Evolutionary conservation across 2,329 filamentous ascomycete genomes (phyloP), one percentile per base, ranked within the genome.

Genomic region (Microcyclosporella mali): DNA sequence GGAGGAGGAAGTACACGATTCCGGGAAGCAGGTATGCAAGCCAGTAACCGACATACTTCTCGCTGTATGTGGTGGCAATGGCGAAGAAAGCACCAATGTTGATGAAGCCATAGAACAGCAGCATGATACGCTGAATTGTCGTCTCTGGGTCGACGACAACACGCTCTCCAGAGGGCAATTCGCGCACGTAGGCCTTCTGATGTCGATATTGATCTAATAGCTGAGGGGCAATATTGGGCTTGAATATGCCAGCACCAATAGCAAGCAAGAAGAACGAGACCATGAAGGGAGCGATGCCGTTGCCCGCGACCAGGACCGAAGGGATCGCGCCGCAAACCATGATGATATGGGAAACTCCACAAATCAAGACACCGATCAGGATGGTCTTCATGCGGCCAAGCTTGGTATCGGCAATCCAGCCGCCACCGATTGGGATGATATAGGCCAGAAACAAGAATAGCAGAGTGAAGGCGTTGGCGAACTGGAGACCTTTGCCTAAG

Each of bases 161-260:
- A 18, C 61, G 59, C 55, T 72, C 69, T 25, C 69, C 68, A 60
- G 47, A 64, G 52, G 67, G 47, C 16, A 56, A 48, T 10, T 62
- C 45, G 11, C 54, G 56, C 27, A 70, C 58, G 42, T 65, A 66
- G 0, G 66, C 59, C 25, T 60, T 65, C 21, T 64, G 67, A 16
- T 62, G 58, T 6, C 54, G 56, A 33, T 69, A 67, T 52, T 72
- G 70, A 47, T 73, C 70, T 8, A 69, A 66, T 16, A 73, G 64
- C 14, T 69, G 55, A 1, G 70, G 70, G 6, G 65, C 66, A 33
- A 89, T 82, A 58, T 88, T 89, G 50, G 83, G 78, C 70, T 89
- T 89, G 76, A 88, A 87, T 55, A 84, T 81, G 47, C 84, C 84
- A 1, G 82, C 84, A 36, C 84, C 84, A 17, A 84, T 61, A 17